A percentile compares a stretch with the other conserved stretches of the same genome.
These are phyloP conservation scores for Schwanniomyces pseudopolymorphus DNA, from an alignment of 805 yeast genomes.

Conservation along the genomic window DNA sequence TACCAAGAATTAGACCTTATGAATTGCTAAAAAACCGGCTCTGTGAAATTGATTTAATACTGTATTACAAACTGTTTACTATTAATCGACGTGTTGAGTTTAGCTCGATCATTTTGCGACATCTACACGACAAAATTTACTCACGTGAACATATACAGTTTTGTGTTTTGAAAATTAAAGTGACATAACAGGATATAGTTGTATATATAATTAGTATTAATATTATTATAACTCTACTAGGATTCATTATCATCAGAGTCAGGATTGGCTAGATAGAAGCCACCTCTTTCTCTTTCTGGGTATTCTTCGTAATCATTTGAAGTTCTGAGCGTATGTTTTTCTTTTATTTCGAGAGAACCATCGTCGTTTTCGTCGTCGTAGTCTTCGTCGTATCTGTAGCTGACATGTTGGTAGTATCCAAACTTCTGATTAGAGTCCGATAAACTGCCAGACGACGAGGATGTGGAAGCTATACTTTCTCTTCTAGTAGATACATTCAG, in stretches of 20 bases:
- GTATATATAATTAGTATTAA: too few relatives aligned
- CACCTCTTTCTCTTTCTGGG: slow-evolving; percentile 33
- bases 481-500: slow-evolving; percentile 9
- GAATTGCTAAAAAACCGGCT: not conserved
- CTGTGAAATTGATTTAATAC: not conserved
- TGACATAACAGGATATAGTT: too few relatives aligned
- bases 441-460: slow-evolving; percentile 31
- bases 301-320: slow-evolving; percentile 22
- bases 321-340: not conserved
- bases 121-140: not conserved
- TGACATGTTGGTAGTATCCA: slow-evolving; percentile 42
- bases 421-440: slow-evolving; percentile 21
- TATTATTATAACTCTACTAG: not conserved
- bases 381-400: slow-evolving; percentile 29
- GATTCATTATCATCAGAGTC: slow-evolving; percentile 30
- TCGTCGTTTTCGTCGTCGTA: slow-evolving; percentile 19
- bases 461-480: slow-evolving; percentile 18
- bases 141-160: not conserved
- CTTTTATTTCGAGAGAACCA: slow-evolving; percentile 9
- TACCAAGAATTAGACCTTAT: not conserved
- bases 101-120: not conserved
- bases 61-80: not conserved
- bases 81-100: slow-evolving; percentile 18
- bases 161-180: not conserved
- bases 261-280: slow-evolving; percentile 59